Base-by-base conservation (phyloP, 1,284 basidiomycete genomes). In the Stygiomarasmius scandens region DNA sequence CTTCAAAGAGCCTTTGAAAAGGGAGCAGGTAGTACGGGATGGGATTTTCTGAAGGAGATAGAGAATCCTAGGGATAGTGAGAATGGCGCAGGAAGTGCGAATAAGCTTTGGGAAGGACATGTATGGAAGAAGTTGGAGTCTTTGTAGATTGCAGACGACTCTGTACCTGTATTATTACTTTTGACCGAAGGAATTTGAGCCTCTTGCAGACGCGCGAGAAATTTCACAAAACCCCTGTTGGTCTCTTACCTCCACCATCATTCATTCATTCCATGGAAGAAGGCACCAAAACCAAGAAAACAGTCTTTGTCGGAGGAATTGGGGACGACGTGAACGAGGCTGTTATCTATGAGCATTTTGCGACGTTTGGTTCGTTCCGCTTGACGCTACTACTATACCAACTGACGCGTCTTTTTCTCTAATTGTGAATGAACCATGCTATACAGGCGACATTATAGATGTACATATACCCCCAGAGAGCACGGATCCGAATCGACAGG, bases 371-470 rank as follows among this genome's bases (percentile, higher is more conserved):
- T 32, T 32, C 29, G 29, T 23, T 22, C 54, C 6, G 20, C 23
- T n/a, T n/a, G 16, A 24, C 11, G 16, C 45, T 54, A n/a, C n/a
- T n/a, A n/a, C n/a, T n/a, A n/a, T 51, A 49, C 58, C 29, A 54
- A 32, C 56, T 45, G 54, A 56, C 32, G 57, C 49, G 53, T 46
- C 36, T 48, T 61, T 60, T 63, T 32, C 12, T 6, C 29, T 5
- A 5, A 12, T 32, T 32, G 5, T 5, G 29, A 32, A 6, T 32
- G 5, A 32, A n/a, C n/a, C 29, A 6, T 32, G 29, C 29, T n/a
- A n/a, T 32, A 12, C 71, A 92, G 90, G 90, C 46, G 91, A 92
- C 68, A 81, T 93, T 56, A 83, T 93, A 56, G 90, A 93, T 66
- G 85, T 93, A 25, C 90, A 92, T 64, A 73, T 93, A 22, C 91